These are phyloP conservation scores for Basipetospora chlamydospora DNA, from an alignment of 2,329 filamentous ascomycete genomes.

Conservation along the genomic window DNA sequence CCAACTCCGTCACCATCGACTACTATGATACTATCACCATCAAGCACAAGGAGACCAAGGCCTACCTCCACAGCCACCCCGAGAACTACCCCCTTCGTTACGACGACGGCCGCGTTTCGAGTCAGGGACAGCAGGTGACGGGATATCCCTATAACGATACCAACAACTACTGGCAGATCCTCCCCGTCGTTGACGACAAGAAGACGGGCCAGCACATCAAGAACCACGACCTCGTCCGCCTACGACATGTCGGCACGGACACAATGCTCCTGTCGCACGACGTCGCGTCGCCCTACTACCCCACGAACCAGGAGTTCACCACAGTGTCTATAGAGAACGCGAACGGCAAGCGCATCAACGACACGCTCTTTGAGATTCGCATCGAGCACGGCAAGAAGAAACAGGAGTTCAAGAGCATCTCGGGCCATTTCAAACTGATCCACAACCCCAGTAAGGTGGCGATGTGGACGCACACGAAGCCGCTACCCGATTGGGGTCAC, in stretches of 20 bases:
- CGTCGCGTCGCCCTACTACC: constrained; percentile 88
- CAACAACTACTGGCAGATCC: constrained; percentile 95
- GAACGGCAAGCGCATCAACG: constrained; percentile 59
- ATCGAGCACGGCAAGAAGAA: constrained; percentile 72
- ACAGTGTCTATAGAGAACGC: constrained; percentile 62
- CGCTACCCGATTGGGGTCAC: constrained; percentile 93
- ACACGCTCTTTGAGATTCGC: constrained; percentile 84
- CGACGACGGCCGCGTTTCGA: constrained; percentile 92
- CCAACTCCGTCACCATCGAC: constrained; percentile 71
- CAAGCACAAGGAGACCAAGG: constrained; percentile 93
- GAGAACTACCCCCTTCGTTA: constrained; percentile 87
- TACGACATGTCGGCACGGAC: constrained; percentile 77
- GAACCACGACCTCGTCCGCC: constrained; percentile 73
- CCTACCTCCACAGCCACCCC: constrained; percentile 85
- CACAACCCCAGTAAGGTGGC: constrained; percentile 92
- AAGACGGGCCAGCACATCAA: constrained; percentile 49
- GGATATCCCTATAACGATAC: constrained; percentile 97
- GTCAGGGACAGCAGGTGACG: constrained; percentile 94
- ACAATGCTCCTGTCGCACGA: constrained; percentile 84
- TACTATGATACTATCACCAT: constrained; percentile 84
- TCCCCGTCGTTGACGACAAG: constrained; percentile 51
- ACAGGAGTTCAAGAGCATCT: constrained; percentile 79
- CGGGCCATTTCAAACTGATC: constrained; percentile 89
- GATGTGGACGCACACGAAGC: constrained; percentile 95
- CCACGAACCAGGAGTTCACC: constrained; percentile 98